Percentiles rank a stretch among this genome's conserved stretches.
Evolutionary conservation across 305 asterid genomes (phyloP).

Genomic region (Rubia peregrina): DNA sequence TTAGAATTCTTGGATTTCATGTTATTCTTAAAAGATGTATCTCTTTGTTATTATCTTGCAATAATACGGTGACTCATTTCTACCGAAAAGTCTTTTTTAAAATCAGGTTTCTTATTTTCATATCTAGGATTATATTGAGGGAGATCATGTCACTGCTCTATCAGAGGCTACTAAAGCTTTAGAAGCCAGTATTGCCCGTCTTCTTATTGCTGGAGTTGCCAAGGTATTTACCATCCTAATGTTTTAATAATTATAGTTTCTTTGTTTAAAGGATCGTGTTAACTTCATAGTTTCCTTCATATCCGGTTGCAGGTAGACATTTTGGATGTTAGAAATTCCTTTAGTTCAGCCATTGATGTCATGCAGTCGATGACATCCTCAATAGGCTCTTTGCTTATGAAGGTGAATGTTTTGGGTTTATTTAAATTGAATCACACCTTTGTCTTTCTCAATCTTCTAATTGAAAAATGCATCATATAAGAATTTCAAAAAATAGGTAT

Average conservation of each 20-base stretch:
- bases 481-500: too few species aligned
- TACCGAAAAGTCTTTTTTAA: not conserved
- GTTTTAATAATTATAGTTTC: not conserved
- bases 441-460: not conserved
- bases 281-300: not conserved
- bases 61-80: not conserved
- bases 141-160: slow-evolving; percentile 50
- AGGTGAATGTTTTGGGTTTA: slow-evolving; percentile 29
- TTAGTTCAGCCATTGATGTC: slow-evolving; percentile 71
- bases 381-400: slow-evolving; percentile 36
- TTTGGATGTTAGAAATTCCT: slow-evolving; percentile 47
- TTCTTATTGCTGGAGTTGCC: slow-evolving; percentile 65
- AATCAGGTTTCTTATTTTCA: slow-evolving; percentile 40
- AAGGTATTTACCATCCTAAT: slow-evolving; percentile 31
- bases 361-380: slow-evolving; percentile 69
- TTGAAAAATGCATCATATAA: not conserved
- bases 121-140: slow-evolving; percentile 56
- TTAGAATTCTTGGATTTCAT: not conserved
- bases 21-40: not conserved
- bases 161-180: slow-evolving; percentile 54
- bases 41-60: not conserved
- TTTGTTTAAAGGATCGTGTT: not conserved
- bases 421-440: not conserved
- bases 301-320: slow-evolving; percentile 50
- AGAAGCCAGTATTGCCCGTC: slow-evolving; percentile 46